A percentile compares a stretch with the other conserved stretches of the same genome.
phyloP scores from a whole-genome alignment of 139 green algal genomes.

The Trebouxia sp. region DNA sequence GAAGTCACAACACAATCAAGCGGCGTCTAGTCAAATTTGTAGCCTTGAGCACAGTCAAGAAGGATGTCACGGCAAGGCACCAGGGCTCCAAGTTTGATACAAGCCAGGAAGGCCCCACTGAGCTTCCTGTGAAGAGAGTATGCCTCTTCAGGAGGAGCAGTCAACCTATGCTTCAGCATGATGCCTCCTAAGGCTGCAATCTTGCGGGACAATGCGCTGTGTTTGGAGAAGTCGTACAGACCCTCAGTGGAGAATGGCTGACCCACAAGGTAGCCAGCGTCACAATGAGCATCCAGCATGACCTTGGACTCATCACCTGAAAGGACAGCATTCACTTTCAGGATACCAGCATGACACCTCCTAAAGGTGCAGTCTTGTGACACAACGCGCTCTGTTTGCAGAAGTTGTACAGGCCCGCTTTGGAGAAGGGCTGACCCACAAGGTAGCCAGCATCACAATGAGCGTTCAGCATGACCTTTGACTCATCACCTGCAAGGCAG shows the following conservation, averaged over 20 bases:
- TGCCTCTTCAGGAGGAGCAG: slow-evolving; percentile 87
- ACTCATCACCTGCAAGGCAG: slow-evolving; percentile 90
- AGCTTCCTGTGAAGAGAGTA: slow-evolving; percentile 97
- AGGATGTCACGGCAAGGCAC: slow-evolving; percentile 35
- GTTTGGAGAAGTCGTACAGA: slow-evolving; percentile 83
- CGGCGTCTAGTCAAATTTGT: slow-evolving; percentile 25
- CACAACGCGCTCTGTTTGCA: no score
- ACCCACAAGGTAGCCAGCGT: slow-evolving; percentile 91
- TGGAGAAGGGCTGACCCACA: slow-evolving; percentile 88
- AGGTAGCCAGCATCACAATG: slow-evolving; percentile 88
- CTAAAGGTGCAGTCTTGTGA: no score
- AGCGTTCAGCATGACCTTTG: slow-evolving; percentile 83
- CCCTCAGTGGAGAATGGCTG: slow-evolving; percentile 76
- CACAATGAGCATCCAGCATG: slow-evolving; percentile 92
- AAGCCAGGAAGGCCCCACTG: slow-evolving; percentile 90
- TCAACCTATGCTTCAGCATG: slow-evolving; percentile 93
- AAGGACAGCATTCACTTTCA: background rate
- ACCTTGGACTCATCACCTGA: slow-evolving; percentile 77
- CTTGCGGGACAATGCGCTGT: slow-evolving; percentile 51
- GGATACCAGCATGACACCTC: no score
- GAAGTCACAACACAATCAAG: no score
- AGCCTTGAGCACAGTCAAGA: slow-evolving; percentile 24
- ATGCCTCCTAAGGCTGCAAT: slow-evolving; percentile 67
- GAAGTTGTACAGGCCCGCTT: slow-evolving; percentile 82
- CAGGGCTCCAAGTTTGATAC: slow-evolving; percentile 89